phyloP scores from a whole-genome alignment of 768 basidiomycete species.

The Termitomyces sp. region DNA sequence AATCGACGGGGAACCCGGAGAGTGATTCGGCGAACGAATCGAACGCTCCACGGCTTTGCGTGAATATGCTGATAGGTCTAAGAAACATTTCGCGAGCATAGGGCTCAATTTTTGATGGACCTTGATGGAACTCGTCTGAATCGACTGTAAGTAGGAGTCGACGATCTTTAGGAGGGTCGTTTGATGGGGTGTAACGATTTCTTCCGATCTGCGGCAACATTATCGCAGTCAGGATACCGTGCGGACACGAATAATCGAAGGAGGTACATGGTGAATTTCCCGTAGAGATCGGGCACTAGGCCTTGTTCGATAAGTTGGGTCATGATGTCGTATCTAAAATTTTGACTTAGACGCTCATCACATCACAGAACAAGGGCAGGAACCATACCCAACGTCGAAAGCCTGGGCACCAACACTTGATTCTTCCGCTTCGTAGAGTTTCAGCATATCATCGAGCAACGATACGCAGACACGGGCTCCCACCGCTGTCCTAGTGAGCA shows the following conservation, averaged over 20 bases:
- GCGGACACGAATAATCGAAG: slow-evolving; percentile 10
- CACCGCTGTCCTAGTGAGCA: slow-evolving; percentile 50
- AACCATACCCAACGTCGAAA: slow-evolving; percentile 72
- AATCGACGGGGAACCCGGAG: background rate
- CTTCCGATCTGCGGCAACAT: slow-evolving; percentile 47
- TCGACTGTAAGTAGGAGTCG: slow-evolving; percentile 77
- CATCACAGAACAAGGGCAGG: slow-evolving; percentile 6
- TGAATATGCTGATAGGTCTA: slow-evolving; percentile 59
- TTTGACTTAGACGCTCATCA: slow-evolving; percentile 1
- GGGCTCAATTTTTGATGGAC: slow-evolving; percentile 46
- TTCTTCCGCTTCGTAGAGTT: slow-evolving; percentile 66
- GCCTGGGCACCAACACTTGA: slow-evolving; percentile 61
- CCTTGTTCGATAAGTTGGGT: slow-evolving; percentile 60
- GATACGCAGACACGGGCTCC: slow-evolving; percentile 67
- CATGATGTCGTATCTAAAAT: slow-evolving; percentile 61
- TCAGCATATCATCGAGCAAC: slow-evolving; percentile 72
- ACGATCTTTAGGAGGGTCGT: slow-evolving; percentile 85
- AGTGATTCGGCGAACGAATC: slow-evolving; percentile 30
- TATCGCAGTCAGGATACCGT: slow-evolving; percentile 10
- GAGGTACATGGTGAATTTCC: slow-evolving; percentile 58
- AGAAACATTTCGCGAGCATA: slow-evolving; percentile 63
- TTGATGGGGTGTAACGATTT: slow-evolving; percentile 81
- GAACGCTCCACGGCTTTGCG: slow-evolving; percentile 50
- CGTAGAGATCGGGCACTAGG: slow-evolving; percentile 59
- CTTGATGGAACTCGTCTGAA: slow-evolving; percentile 32